Base-by-base conservation (phyloP, 139 green algal species). In the Auxenochlorella protothecoides region DNA sequence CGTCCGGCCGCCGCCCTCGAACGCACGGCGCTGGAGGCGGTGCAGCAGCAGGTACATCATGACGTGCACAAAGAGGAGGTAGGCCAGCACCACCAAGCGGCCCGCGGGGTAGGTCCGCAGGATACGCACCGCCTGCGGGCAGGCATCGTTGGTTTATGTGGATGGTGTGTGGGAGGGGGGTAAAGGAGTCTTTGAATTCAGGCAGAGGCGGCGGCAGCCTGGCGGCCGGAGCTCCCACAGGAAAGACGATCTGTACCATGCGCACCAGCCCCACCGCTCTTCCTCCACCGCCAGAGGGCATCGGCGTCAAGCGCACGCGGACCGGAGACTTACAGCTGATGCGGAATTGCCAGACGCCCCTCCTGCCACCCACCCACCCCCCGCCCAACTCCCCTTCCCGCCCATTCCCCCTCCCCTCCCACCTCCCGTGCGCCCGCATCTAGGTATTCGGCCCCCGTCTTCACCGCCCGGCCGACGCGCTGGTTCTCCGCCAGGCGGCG, bases 31-130 rank as follows among this genome's bases (percentile, higher is more conserved):
- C 55, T 55, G 68, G 13, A 15, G 78, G 14, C 83, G 76, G 51
- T 76, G 72, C 13, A 88, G 80, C 57, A 94, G 68, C 12, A 88
- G 52, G 72, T 89, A 93, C 5, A 93, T 74, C 68, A 91, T 91
- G 44, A 90, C 52, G 72, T 95, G 89, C 9, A 95, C 77, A 59
- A 81, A 69, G 11, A 90, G 60, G 4, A 89, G 52, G 66, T 95
- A 95, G 14, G 64, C 27, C 57, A 92, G 87, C 44, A 84, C 77
- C 4, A 69, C 74, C 14, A 95, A 78, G 15, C 89, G 85, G 15
- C 78, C 84, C 51, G 91, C 70, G 2, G 89, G 89, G 78, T 93
- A 89, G 69, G 91, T 84, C 44, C 81, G 80, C n/a, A 95, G 76
- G 11, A 92, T 55, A 44, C 78, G 80, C 9, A 85, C 78, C 11